Evolutionary conservation across 345 rosid genomes (phyloP), one percentile per base, ranked within the genome.

Genomic region (Lepidium aucheri): DNA sequence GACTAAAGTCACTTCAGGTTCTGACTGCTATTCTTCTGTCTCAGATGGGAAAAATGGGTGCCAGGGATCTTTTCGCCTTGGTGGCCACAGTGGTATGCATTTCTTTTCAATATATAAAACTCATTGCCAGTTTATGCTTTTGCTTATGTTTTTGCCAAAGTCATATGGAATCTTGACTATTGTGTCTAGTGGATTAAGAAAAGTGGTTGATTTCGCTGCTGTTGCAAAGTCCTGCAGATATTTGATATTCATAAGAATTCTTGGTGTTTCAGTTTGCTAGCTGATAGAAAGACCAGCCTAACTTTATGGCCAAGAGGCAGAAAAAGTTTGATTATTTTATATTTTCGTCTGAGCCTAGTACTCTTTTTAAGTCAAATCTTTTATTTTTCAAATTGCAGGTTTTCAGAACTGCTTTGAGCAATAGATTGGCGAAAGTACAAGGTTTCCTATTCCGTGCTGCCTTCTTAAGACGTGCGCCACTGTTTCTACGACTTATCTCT

Each of bases 401-500:
- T 47, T 76, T 87, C 57, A 86, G 87, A 78, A 88, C 99, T 57
- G 79, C 87, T 78, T 75, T 89, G 85, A 86, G 93, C 87, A 91
- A 94, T 72, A 82, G 97, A 80, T 77, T 91, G 69, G 99, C 99
- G 18, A 94, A 91, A 89, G 95, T 94, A 54, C 97, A 91, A 76
- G 99, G 99, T 70, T 94, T 91, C 79, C 78, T 94, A 46, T 91
- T 94, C 65, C 97, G 91, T 40, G 93, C 99, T 46, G 97, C 97
- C 51, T 94, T 94, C 79, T 92, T 94, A 76, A 81, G 83, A 69
- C 97, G 90, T 13, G 83, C 88, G 6, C 99, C 99, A 24, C 74
- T 83, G 61, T 94, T 94, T 79, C 74, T 91, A 68, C 85, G 81
- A 65, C 82, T 91, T 62, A 94, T 94, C 73, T 79, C 96, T 12